Percentiles rank a stretch among this genome's conserved stretches.
Evolutionary conservation across 2,329 filamentous ascomycete species (phyloP).

Genomic region (Coniosporium tulheliwenetii): DNA sequence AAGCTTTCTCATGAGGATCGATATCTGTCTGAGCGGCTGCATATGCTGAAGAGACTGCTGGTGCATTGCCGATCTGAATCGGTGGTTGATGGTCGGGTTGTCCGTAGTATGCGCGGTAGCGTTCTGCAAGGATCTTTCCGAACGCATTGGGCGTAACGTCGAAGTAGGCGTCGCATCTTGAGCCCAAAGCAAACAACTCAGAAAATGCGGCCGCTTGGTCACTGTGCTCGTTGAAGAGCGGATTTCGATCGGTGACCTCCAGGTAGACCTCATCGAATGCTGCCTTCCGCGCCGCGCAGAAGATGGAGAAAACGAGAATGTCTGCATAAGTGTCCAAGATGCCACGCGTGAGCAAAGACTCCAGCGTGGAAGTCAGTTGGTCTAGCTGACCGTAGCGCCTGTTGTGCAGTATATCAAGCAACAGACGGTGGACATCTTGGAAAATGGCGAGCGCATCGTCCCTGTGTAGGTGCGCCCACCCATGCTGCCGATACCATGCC

Average conservation of each 20-base stretch:
- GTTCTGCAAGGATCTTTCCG: conserved; percentile 25
- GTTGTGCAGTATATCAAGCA: conserved; percentile 5
- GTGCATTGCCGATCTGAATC: conserved; percentile 32
- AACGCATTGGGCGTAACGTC: conserved; percentile 35
- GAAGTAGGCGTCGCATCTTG: conserved; percentile 47
- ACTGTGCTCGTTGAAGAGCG: conserved; percentile 42
- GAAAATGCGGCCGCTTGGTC: conserved; percentile 50
- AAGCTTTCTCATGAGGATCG: conserved; percentile 28
- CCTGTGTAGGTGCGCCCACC: conserved; percentile 18
- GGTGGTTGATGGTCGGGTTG: conserved; percentile 26
- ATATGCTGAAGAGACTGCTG: conserved; percentile 34
- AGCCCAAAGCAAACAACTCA: conserved; percentile 47
- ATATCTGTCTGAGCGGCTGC: conserved; percentile 37
- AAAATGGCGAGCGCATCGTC: conserved; percentile 21
- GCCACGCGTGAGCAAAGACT: conserved; percentile 4
- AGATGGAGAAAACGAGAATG: conserved; percentile 40
- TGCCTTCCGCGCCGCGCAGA: conserved; percentile 39
- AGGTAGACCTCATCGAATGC: conserved; percentile 48
- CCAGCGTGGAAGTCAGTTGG: conserved; percentile 3
- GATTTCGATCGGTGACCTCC: conserved; percentile 46
- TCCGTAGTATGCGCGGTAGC: conserved; percentile 28
- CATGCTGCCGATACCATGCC: conserved; percentile 25
- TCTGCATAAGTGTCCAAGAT: conserved; percentile 23
- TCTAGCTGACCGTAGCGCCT: conserved; percentile 3
- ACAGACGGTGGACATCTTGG: conserved; percentile 12